Percentiles rank a stretch among this genome's conserved stretches.
Conservation (phyloP, 2,329 filamentous ascomycete species). For the Trichoderma guizhouense region DNA sequence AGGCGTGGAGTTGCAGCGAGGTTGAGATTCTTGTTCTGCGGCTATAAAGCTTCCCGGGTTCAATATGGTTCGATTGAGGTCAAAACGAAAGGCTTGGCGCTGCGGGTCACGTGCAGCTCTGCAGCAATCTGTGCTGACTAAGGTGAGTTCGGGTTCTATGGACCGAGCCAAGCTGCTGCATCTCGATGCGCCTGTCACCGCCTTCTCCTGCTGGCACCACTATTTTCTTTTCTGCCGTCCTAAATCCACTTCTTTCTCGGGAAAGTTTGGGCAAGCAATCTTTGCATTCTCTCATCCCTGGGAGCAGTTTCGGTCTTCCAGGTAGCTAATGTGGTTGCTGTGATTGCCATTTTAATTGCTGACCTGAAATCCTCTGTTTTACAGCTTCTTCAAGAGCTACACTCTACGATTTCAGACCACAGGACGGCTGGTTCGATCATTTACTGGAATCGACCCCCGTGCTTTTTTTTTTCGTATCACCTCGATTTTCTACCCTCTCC, state of each 20-base stretch:
- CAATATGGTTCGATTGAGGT: conserved; percentile 33
- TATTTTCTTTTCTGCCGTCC: conserved; percentile 30
- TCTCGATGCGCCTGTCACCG: conserved; percentile 26
- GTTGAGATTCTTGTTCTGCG: conserved; percentile 26
- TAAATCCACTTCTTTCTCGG: conserved; percentile 9
- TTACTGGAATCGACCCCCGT: not conserved
- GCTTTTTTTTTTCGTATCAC: not conserved
- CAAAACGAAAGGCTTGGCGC: conserved; percentile 28
- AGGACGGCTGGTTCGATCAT: not conserved
- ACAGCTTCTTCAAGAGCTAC: not conserved
- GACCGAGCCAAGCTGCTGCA: not conserved
- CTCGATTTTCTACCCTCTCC: not conserved
- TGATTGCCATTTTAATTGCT: not conserved
- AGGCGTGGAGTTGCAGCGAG: conserved; percentile 25
- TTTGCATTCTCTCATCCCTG: conserved; percentile 7
- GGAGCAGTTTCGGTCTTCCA: not conserved
- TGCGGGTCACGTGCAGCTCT: conserved; percentile 21
- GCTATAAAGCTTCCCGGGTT: conserved; percentile 30
- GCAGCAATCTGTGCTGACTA: not conserved
- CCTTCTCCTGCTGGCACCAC: conserved; percentile 18
- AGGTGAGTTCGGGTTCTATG: not conserved
- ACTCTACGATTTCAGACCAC: not conserved
- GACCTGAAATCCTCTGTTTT: not conserved
- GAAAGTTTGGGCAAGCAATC: conserved; percentile 16
- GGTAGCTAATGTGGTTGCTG: not conserved